Conservation (phyloP, 805 yeast species). For the Ogataea paraovalis region DNA sequence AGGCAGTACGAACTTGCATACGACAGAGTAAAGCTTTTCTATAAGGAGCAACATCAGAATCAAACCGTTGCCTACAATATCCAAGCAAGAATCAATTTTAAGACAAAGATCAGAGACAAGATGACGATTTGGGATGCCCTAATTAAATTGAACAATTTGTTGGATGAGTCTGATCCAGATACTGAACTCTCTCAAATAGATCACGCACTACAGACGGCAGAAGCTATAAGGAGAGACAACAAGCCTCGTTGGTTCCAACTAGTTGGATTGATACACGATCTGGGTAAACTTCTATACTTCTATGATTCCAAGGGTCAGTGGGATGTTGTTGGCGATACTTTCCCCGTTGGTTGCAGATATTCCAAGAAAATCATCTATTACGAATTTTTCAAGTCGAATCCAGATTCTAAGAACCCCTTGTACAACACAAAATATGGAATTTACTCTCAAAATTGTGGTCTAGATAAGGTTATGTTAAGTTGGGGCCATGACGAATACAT, state of each 20-base stretch:
- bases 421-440: constrained; percentile 65
- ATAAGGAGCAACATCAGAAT: constrained; percentile 62
- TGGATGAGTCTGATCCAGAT: constrained; percentile 74
- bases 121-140: constrained; percentile 74
- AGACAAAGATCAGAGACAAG: constrained; percentile 59
- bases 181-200: constrained; percentile 71
- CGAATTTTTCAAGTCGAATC: constrained; percentile 56
- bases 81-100: constrained; percentile 68
- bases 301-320: constrained; percentile 73
- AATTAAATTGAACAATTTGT: constrained; percentile 52
- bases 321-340: constrained; percentile 80
- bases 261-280: constrained; percentile 68
- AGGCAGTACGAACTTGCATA: constrained; percentile 68
- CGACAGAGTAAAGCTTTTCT: constrained; percentile 62
- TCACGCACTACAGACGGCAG: constrained; percentile 74
- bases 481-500: constrained; percentile 82
- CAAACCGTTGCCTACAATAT: constrained; percentile 72
- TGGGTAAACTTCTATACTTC: constrained; percentile 65
- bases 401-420: constrained; percentile 59
- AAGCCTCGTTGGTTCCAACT: constrained; percentile 76
- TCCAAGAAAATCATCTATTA: constrained; percentile 57
- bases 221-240: constrained; percentile 62
- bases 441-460: constrained; percentile 59
- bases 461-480: constrained; percentile 65
- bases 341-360: constrained; percentile 69